phyloP scores from a whole-genome alignment of 352 stramenopile genomes.

The Pythium rishiriense region DNA sequence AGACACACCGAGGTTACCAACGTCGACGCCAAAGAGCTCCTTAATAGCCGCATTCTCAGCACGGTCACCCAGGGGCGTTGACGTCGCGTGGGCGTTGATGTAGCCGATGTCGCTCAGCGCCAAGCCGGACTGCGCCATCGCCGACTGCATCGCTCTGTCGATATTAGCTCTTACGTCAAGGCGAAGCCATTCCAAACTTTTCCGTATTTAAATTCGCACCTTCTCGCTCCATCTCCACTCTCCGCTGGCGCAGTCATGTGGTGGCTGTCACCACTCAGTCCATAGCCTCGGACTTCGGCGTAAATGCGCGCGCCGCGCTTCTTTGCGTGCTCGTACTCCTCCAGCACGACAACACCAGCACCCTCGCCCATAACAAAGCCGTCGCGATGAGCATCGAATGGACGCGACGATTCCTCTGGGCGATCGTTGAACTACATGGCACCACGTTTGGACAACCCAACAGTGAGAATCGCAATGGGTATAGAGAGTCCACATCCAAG shows the following conservation, averaged over 20 bases:
- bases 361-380: constrained; percentile 97
- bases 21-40: constrained; percentile 70
- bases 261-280: constrained; percentile 95
- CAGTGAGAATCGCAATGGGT: too few relatives aligned
- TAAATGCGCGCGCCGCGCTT: constrained; percentile 92
- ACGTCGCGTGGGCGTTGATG: constrained; percentile 98
- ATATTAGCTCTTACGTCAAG: too few relatives aligned
- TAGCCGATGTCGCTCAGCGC: constrained; percentile 92
- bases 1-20: constrained; percentile 60
- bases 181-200: not conserved
- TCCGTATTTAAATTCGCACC: constrained; percentile 22
- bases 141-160: constrained; percentile 89
- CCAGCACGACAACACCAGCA: constrained; percentile 64
- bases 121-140: constrained; percentile 79
- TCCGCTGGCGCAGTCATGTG: constrained; percentile 87
- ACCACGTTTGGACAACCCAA: too few relatives aligned
- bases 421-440: constrained; percentile 91
- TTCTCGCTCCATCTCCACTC: constrained; percentile 61
- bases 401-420: constrained; percentile 86
- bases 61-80: constrained; percentile 96
- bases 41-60: constrained; percentile 93
- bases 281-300: constrained; percentile 95
- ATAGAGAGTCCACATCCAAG: not conserved
- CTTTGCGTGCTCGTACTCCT: constrained; percentile 92
- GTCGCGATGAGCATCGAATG: constrained; percentile 94